Conservation (phyloP, 305 asterid species). For the Andrographis paniculata region DNA sequence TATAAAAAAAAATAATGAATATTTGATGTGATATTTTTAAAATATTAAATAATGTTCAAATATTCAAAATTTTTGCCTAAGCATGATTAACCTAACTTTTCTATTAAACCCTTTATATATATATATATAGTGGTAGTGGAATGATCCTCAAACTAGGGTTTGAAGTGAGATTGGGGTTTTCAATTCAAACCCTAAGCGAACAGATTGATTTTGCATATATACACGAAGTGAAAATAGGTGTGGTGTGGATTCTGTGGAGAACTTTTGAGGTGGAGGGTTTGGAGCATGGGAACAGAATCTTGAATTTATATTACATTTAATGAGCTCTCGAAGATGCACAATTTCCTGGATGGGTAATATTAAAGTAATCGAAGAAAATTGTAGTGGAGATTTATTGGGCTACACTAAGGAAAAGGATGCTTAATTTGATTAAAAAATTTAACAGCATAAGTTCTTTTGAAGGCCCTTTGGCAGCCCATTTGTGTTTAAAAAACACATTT, state of each 20-base stretch:
- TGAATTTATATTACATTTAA: too few relatives aligned
- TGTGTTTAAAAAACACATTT: background rate
- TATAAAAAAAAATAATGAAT: too few relatives aligned
- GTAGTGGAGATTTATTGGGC: constrained; percentile 10
- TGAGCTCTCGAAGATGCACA: background rate
- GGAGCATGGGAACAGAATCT: too few relatives aligned
- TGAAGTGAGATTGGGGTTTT: constrained; percentile 1
- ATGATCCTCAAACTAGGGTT: constrained; percentile 24
- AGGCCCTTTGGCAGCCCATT: background rate
- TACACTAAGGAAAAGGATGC: constrained; percentile 9
- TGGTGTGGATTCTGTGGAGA: constrained; percentile 2
- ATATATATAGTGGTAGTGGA: too few relatives aligned
- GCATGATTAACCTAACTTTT: too few relatives aligned
- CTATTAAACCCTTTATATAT: too few relatives aligned
- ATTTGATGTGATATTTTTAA: too few relatives aligned
- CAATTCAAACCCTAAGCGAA: constrained; percentile 5
- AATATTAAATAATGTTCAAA: too few relatives aligned
- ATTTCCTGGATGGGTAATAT: constrained; percentile 10
- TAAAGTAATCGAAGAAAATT: constrained; percentile 6
- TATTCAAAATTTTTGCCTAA: too few relatives aligned
- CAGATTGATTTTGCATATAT: constrained; percentile 6
- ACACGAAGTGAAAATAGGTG: background rate
- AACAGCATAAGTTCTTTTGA: background rate
- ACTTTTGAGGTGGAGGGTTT: too few relatives aligned
- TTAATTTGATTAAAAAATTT: constrained; percentile 6